phyloP scores from a whole-genome alignment of 371 early-diverging fungal species.

The Lichtheimia ramosa region DNA sequence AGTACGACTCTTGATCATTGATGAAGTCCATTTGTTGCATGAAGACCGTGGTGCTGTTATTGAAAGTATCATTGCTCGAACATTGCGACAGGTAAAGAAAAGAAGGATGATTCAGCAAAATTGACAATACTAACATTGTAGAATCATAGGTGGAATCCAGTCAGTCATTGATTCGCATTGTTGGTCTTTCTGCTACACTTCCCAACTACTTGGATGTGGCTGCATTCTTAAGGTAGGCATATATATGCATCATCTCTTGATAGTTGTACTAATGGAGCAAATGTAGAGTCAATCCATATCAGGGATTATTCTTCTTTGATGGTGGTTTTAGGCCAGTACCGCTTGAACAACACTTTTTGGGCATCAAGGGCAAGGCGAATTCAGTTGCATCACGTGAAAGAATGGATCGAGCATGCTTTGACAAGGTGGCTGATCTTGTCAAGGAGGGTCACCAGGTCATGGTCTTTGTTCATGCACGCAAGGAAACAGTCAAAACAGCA shows the following conservation, averaged over 20 bases:
- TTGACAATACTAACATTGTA: not conserved
- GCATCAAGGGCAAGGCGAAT: slow-evolving; percentile 88
- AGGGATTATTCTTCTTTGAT: slow-evolving; percentile 97
- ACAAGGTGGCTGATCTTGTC: slow-evolving; percentile 77
- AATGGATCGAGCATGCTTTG: slow-evolving; percentile 86
- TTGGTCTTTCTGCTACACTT: slow-evolving; percentile 99
- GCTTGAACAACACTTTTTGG: slow-evolving; percentile 92
- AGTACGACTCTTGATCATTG: slow-evolving; percentile 93
- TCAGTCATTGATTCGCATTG: slow-evolving; percentile 95
- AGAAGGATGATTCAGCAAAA: not conserved
- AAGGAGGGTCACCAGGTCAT: slow-evolving; percentile 93
- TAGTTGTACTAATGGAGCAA: not conserved
- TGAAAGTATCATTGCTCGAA: slow-evolving; percentile 97
- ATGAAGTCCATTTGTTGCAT: slow-evolving; percentile 99
- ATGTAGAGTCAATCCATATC: slow-evolving; percentile 81
- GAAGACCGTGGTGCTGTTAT: slow-evolving; percentile 99
- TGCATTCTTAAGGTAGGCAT: slow-evolving; percentile 73
- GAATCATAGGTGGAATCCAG: slow-evolving; percentile 72
- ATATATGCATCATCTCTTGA: not conserved
- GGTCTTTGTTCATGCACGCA: slow-evolving; percentile 98
- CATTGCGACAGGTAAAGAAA: slow-evolving; percentile 73
- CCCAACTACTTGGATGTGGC: slow-evolving; percentile 99
- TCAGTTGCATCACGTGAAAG: slow-evolving; percentile 59
- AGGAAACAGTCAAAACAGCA: slow-evolving; percentile 94
- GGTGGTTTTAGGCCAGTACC: slow-evolving; percentile 94